These are phyloP conservation scores for Eucalyptus pauciflora DNA, from an alignment of 345 rosid species.

Conservation along the genomic window DNA sequence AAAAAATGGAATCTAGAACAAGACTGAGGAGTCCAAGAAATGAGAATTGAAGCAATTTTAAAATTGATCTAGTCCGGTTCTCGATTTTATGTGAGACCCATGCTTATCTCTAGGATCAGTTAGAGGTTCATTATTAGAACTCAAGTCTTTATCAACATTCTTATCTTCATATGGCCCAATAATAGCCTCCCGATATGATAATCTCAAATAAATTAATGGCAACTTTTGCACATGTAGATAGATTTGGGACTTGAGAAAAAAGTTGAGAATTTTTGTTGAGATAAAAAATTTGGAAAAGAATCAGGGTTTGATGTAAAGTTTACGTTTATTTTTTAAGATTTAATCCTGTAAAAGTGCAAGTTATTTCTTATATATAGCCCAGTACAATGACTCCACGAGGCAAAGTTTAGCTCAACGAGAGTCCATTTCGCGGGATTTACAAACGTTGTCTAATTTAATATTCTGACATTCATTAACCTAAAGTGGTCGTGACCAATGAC, in stretches of 20 bases:
- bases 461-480: neutral
- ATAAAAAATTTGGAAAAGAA: neutral
- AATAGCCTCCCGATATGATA: neutral
- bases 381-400: neutral
- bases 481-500: neutral
- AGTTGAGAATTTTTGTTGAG: neutral
- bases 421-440: neutral
- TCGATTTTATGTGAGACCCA: accelerated
- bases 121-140: neutral
- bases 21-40: neutral
- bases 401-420: neutral
- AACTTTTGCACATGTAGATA: neutral
- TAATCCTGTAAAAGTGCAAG: neutral
- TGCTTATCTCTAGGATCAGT: neutral
- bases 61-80: accelerated
- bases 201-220: neutral
- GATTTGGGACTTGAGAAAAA: neutral
- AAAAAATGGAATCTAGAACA: neutral
- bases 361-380: neutral
- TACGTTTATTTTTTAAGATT: neutral
- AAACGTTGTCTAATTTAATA: neutral
- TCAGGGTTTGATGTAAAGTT: neutral
- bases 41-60: neutral
- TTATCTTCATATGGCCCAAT: too few relatives aligned
- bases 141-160: neutral